Conservation (phyloP, 2,329 filamentous ascomycete species). For the Diaporthe caulivora region DNA sequence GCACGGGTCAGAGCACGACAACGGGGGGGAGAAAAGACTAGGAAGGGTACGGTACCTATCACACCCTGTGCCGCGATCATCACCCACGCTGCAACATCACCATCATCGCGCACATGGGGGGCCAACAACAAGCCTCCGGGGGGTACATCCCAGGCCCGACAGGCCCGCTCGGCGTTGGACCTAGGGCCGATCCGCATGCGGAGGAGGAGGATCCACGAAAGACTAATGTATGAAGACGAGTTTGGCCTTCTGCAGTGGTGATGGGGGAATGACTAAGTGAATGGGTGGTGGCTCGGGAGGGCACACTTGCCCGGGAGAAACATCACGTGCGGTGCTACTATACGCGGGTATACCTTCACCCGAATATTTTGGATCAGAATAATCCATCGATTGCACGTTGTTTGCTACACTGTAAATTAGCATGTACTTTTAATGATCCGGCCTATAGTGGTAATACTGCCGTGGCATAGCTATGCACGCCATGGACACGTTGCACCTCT, state of each 20-base stretch:
- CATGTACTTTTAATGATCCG: no score
- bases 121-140: not conserved
- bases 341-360: not conserved
- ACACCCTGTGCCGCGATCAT: constrained; percentile 8
- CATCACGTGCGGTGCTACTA: not conserved
- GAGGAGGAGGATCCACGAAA: not conserved
- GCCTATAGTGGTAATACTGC: not conserved
- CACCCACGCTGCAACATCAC: not conserved
- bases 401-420: not conserved
- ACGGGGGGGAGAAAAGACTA: no score
- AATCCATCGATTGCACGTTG: not conserved
- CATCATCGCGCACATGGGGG: not conserved
- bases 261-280: not conserved
- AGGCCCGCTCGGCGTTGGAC: not conserved
- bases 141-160: not conserved
- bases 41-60: not conserved
- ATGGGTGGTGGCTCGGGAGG: not conserved
- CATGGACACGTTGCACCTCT: not conserved
- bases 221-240: not conserved
- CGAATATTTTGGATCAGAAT: not conserved
- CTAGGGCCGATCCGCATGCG: constrained; percentile 11
- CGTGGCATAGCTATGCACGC: not conserved
- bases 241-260: not conserved
- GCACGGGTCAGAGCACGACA: no score
- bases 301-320: not conserved